Percentiles rank a stretch among this genome's conserved stretches.
These are phyloP conservation scores for Seiridium unicorne DNA, from an alignment of 2,329 filamentous ascomycete genomes.

Conservation along the genomic window DNA sequence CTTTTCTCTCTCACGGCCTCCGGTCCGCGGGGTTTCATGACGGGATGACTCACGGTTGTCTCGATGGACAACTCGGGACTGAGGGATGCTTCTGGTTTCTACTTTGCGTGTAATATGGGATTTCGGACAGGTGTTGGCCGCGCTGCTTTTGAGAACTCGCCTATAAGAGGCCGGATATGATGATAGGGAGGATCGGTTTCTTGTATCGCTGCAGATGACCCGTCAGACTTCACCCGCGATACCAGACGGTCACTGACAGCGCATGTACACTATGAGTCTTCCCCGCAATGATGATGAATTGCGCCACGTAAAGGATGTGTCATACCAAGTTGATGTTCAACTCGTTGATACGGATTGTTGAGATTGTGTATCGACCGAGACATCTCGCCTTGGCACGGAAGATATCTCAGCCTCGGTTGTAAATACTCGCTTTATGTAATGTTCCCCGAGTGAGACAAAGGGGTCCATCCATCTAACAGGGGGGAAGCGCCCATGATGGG, in stretches of 20 bases:
- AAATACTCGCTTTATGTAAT: too few relatives aligned
- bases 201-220: slow-evolving; percentile 7
- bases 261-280: slow-evolving; percentile 11
- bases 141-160: slow-evolving; percentile 6
- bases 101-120: slow-evolving; percentile 14
- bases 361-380: too few relatives aligned
- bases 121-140: slow-evolving; percentile 12
- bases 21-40: slow-evolving; percentile 12
- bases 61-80: slow-evolving; percentile 1
- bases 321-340: background rate
- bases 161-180: background rate
- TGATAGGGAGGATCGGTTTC: background rate
- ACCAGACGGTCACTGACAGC: slow-evolving; percentile 8
- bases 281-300: slow-evolving; percentile 5
- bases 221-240: slow-evolving; percentile 1
- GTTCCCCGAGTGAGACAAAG: too few relatives aligned
- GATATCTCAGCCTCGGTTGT: too few relatives aligned
- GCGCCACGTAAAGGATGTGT: background rate
- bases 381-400: too few relatives aligned
- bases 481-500: too few relatives aligned
- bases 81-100: slow-evolving; percentile 4
- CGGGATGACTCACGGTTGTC: slow-evolving; percentile 5
- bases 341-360: too few relatives aligned
- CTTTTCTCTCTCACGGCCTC: slow-evolving; percentile 20
- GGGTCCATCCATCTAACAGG: too few relatives aligned